These are phyloP conservation scores for Metschnikowia kunwiensis DNA, from an alignment of 805 yeast genomes.

Conservation along the genomic window DNA sequence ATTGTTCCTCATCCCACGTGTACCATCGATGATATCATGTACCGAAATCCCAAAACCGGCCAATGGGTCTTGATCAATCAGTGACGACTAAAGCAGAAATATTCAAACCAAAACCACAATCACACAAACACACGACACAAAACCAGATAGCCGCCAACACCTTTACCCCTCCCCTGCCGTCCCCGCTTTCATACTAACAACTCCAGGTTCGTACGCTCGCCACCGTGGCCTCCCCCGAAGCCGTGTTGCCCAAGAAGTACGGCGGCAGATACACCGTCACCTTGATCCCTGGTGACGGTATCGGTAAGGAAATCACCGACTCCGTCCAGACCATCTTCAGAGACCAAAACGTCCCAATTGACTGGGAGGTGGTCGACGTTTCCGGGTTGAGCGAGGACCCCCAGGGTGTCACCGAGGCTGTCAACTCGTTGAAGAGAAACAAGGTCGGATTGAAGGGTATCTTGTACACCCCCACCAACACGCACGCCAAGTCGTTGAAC, in stretches of 20 bases:
- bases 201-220: constrained; percentile 45
- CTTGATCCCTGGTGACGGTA: constrained; percentile 96
- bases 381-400: constrained; percentile 40
- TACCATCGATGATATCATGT: too few species aligned
- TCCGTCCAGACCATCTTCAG: constrained; percentile 88
- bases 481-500: constrained; percentile 80
- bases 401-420: constrained; percentile 72
- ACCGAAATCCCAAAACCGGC: too few species aligned
- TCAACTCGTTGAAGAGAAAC: constrained; percentile 88
- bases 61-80: too few species aligned
- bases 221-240: constrained; percentile 57
- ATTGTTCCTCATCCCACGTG: too few species aligned
- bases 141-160: too few species aligned
- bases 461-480: constrained; percentile 81
- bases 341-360: constrained; percentile 85
- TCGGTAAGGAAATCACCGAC: constrained; percentile 92
- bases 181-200: constrained; percentile 36
- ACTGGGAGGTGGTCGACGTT: constrained; percentile 68
- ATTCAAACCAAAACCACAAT: too few species aligned
- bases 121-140: too few species aligned
- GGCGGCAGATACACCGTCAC: constrained; percentile 96
- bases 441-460: constrained; percentile 97
- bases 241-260: constrained; percentile 79
- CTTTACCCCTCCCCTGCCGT: too few species aligned
- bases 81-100: too few species aligned